phyloP scores from a whole-genome alignment of 148 eudicot genomes.

The Fagopyrum homotropicum region DNA sequence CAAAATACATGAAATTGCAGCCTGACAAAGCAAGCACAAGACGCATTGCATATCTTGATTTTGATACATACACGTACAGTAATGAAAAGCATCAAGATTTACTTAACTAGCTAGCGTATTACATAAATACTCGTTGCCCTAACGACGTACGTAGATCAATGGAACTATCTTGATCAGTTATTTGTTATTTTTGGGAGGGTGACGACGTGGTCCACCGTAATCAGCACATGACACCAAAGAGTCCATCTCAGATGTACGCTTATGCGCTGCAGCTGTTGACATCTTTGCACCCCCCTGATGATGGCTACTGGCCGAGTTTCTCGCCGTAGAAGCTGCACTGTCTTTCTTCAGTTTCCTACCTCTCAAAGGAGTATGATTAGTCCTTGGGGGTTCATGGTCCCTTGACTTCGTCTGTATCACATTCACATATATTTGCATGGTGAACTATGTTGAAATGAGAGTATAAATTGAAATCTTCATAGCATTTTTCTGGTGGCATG shows the following conservation, averaged over 20 bases:
- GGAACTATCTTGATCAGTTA: conserved; percentile 6
- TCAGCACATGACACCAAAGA: conserved; percentile 4
- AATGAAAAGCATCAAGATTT: too few relatives aligned
- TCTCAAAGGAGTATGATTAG: neutral
- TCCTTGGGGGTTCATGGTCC: neutral
- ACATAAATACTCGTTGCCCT: neutral
- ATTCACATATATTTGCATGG: neutral
- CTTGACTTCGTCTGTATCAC: neutral
- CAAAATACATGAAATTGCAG: too few relatives aligned
- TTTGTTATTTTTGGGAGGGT: conserved; percentile 14
- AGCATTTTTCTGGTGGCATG: too few relatives aligned
- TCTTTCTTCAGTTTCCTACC: neutral
- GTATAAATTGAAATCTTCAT: neutral
- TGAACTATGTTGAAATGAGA: neutral
- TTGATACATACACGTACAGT: too few relatives aligned
- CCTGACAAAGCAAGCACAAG: too few relatives aligned
- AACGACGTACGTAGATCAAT: neutral
- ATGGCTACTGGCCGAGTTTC: neutral
- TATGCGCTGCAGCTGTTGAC: neutral
- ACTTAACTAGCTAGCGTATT: too few relatives aligned
- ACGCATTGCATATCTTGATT: too few relatives aligned
- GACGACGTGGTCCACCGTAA: conserved; percentile 7
- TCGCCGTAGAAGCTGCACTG: neutral
- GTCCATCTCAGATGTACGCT: neutral
- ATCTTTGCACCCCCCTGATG: neutral